A percentile compares a stretch with the other conserved stretches of the same genome.
Evolutionary conservation across 495 filamentous ascomycete species (phyloP).

Genomic region (Penicillium macrosclerotiorum): DNA sequence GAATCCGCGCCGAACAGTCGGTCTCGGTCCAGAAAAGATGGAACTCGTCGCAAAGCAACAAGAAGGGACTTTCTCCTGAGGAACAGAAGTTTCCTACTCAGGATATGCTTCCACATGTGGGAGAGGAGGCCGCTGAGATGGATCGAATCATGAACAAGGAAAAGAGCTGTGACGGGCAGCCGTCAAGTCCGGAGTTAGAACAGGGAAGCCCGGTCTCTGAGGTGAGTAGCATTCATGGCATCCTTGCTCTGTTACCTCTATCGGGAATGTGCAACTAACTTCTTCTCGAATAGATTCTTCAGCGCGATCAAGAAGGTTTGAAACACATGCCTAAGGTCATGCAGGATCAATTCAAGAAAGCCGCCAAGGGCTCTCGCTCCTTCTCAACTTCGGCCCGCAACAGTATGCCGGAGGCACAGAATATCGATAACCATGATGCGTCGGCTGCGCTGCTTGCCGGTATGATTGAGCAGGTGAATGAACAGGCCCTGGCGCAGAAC

Average conservation of each 20-base stretch:
- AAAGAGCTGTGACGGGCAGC: conserved; percentile 41
- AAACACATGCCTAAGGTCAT: conserved; percentile 69
- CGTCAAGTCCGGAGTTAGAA: conserved; percentile 59
- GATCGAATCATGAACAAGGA: conserved; percentile 47
- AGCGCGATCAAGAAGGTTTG: conserved; percentile 58
- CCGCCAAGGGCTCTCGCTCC: conserved; percentile 47
- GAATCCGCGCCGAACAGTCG: conserved; percentile 23
- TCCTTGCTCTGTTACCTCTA: background rate
- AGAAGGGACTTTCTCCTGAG: conserved; percentile 39
- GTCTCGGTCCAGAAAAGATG: conserved; percentile 27
- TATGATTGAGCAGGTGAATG: conserved; percentile 38
- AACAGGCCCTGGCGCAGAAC: conserved; percentile 26
- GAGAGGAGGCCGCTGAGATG: conserved; percentile 61
- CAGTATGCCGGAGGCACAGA: conserved; percentile 26
- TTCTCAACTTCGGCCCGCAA: conserved; percentile 57
- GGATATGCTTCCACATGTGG: conserved; percentile 58
- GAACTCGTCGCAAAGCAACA: conserved; percentile 43
- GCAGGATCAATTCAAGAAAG: conserved; percentile 52
- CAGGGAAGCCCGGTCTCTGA: conserved; percentile 66
- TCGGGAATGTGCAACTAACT: background rate
- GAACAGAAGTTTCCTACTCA: conserved; percentile 49
- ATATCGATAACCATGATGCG: conserved; percentile 13
- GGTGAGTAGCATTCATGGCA: conserved; percentile 36
- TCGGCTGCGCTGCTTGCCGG: conserved; percentile 35
- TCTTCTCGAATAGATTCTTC: conserved; percentile 52